Evolutionary conservation across 108 stramenopile genomes (phyloP).

Genomic region (Mediolabrus comicus): DNA sequence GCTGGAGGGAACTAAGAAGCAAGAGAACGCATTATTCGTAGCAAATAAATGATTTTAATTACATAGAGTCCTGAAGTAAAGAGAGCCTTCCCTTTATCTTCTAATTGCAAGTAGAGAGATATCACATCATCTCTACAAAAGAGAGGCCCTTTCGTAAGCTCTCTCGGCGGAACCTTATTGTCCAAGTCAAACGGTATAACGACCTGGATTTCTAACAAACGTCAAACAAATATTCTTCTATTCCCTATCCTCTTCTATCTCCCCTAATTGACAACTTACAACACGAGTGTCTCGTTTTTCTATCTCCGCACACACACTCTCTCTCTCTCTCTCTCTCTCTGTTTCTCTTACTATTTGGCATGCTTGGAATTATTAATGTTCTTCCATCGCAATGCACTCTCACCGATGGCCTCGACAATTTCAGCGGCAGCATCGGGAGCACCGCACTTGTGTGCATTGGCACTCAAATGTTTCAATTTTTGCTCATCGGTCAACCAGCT

Average conservation of each 20-base stretch:
- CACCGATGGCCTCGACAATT: constrained; percentile 78
- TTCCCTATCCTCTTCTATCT: no score
- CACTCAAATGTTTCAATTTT: constrained; percentile 59
- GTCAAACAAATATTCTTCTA: no score
- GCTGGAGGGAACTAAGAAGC: no score
- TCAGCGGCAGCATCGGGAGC: constrained; percentile 79
- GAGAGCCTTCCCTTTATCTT: no score
- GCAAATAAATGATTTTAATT: not conserved
- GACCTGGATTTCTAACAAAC: no score
- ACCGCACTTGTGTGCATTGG: constrained; percentile 63
- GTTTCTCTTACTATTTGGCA: not conserved
- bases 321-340: not conserved
- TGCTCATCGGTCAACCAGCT: constrained; percentile 65
- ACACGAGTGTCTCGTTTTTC: no score
- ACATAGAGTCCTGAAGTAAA: no score
- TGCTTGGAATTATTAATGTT: constrained; percentile 22
- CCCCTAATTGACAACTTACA: no score
- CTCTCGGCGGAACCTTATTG: no score
- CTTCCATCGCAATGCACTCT: constrained; percentile 59
- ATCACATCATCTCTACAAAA: not conserved
- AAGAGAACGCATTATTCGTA: no score
- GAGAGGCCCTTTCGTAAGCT: not conserved
- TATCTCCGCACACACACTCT: not conserved
- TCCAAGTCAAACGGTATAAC: no score
- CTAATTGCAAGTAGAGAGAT: not conserved